Evolutionary conservation across 2,329 filamentous ascomycete genomes (phyloP).

Genomic region (Aspergillus sp.): DNA sequence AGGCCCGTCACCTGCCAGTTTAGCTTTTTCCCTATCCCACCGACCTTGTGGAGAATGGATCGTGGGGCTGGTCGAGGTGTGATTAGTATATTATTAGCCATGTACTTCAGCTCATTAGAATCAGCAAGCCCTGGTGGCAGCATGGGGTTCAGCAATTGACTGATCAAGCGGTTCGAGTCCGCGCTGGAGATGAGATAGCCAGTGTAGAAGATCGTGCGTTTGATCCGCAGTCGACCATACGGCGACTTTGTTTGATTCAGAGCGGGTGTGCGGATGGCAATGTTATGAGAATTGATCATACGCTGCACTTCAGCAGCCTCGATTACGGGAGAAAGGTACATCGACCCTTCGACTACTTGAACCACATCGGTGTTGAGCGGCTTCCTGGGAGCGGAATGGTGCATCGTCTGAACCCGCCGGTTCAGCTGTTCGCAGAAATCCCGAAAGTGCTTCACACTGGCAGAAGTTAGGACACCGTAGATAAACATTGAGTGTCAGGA

Average conservation of each 20-base stretch:
- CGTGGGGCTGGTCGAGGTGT: constrained; percentile 72
- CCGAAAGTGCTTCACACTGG: constrained; percentile 73
- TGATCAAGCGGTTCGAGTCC: constrained; percentile 70
- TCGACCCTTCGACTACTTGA: constrained; percentile 75
- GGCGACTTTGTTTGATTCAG: constrained; percentile 41
- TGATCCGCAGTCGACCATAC: constrained; percentile 64
- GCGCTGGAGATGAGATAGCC: constrained; percentile 77
- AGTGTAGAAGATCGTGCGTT: constrained; percentile 86
- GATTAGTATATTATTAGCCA: constrained; percentile 91
- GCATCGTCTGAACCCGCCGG: constrained; percentile 48
- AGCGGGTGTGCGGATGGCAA: constrained; percentile 27
- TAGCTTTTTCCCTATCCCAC: constrained; percentile 80
- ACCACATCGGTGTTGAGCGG: constrained; percentile 77
- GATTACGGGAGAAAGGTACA: constrained; percentile 70
- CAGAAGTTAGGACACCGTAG: not conserved
- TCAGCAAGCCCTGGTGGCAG: constrained; percentile 63
- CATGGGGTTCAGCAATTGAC: constrained; percentile 57
- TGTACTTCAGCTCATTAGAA: constrained; percentile 68
- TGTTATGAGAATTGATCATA: constrained; percentile 86
- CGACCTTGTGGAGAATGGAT: constrained; percentile 75
- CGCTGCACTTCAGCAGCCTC: constrained; percentile 84
- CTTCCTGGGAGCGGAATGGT: constrained; percentile 52
- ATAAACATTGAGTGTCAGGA: too few species aligned
- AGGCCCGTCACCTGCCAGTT: constrained; percentile 80
- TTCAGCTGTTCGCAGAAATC: constrained; percentile 83